Conservation (phyloP, 805 yeast genomes). For the Starmerella powellii region DNA sequence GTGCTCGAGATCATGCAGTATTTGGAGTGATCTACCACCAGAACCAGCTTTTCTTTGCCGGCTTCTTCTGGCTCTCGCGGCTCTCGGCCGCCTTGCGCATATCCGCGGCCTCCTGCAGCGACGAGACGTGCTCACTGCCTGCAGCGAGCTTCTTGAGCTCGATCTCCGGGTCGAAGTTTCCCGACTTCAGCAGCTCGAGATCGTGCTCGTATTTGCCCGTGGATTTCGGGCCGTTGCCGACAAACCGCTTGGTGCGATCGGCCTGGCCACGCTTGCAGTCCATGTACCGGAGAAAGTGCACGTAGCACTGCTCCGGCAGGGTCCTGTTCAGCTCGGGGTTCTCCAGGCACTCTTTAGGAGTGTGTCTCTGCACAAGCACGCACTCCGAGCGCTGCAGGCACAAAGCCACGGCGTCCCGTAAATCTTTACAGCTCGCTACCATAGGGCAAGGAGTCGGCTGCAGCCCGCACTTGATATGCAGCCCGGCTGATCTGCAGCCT, state of each 20-base stretch:
- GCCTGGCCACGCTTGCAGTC: slow-evolving; percentile 86
- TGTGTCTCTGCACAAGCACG: slow-evolving; percentile 77
- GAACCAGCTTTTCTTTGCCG: not conserved
- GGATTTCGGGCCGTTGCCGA: slow-evolving; percentile 87
- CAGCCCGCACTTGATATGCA: too few species aligned
- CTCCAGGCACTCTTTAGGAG: slow-evolving; percentile 77
- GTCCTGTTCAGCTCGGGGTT: slow-evolving; percentile 65
- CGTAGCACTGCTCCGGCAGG: slow-evolving; percentile 77
- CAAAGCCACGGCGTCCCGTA: slow-evolving; percentile 86
- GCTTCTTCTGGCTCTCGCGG: not conserved
- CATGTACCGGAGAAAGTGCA: slow-evolving; percentile 71
- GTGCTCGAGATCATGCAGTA: too few species aligned
- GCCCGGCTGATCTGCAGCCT: too few species aligned
- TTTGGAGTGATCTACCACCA: too few species aligned
- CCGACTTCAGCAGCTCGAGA: slow-evolving; percentile 62
- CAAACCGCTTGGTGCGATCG: slow-evolving; percentile 76
- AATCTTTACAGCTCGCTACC: slow-evolving; percentile 71
- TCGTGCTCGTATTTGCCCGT: slow-evolving; percentile 89
- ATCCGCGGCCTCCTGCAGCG: slow-evolving; percentile 12
- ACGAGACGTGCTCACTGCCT: slow-evolving; percentile 17
- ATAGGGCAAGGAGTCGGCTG: slow-evolving; percentile 7
- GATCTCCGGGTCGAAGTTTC: slow-evolving; percentile 69
- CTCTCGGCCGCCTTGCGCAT: slow-evolving; percentile 5
- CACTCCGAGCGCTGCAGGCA: slow-evolving; percentile 95
- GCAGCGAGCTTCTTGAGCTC: slow-evolving; percentile 59